Conservation (phyloP, 441 rosid genomes). For the Mallotus repandus region DNA sequence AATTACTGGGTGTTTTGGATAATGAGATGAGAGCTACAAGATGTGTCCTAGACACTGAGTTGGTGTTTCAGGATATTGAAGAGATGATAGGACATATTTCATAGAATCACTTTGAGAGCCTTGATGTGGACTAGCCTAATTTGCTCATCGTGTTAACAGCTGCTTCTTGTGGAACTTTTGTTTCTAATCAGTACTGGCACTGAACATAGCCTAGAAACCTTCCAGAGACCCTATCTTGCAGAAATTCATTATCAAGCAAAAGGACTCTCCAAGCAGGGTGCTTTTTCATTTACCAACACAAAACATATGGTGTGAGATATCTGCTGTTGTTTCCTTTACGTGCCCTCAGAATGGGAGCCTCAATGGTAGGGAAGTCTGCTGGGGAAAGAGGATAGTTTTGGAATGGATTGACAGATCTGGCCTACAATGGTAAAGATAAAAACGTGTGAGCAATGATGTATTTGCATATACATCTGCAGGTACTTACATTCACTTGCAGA, state of each 20-base stretch:
- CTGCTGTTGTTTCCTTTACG: neutral
- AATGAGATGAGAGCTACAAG: slow-evolving; percentile 41
- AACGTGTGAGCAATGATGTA: neutral
- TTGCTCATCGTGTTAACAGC: neutral
- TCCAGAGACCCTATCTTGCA: neutral
- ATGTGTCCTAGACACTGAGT: slow-evolving; percentile 6
- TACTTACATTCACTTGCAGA: neutral
- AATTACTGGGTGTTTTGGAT: slow-evolving; percentile 39
- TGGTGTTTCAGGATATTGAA: neutral
- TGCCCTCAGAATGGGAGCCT: neutral
- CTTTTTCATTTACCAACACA: too few relatives aligned
- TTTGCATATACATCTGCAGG: neutral
- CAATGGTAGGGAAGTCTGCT: neutral
- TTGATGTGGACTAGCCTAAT: neutral
- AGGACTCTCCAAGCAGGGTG: neutral
- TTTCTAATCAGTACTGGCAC: neutral
- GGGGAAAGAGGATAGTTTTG: neutral
- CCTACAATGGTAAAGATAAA: too few relatives aligned
- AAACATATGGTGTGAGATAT: neutral
- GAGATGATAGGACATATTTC: neutral
- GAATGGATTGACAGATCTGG: too few relatives aligned
- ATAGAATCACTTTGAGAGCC: slow-evolving; percentile 6
- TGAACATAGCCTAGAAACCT: too few relatives aligned
- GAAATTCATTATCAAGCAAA: neutral
- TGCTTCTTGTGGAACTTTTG: too few relatives aligned